phyloP scores from a whole-genome alignment of 768 basidiomycete species.

The Lentinus brumalis region DNA sequence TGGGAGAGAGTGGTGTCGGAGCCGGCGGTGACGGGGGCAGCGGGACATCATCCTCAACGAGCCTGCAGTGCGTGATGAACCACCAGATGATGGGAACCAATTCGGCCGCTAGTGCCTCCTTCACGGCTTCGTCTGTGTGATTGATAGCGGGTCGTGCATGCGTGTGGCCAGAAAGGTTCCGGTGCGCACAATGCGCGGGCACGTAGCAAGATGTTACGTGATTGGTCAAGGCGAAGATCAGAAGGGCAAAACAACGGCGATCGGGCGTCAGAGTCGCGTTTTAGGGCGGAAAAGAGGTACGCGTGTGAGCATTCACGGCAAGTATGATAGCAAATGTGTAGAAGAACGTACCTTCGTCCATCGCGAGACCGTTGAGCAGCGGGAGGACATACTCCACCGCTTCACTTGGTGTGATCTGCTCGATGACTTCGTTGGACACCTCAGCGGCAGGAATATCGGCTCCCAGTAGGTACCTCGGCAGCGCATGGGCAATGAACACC shows the following conservation, averaged over 20 bases:
- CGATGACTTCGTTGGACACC: conserved; percentile 18
- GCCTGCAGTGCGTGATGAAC: conserved; percentile 63
- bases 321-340: background rate
- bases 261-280: conserved; percentile 6
- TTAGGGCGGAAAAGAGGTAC: conserved; percentile 2
- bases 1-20: conserved; percentile 2
- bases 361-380: conserved; percentile 80
- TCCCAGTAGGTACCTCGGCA: conserved; percentile 73
- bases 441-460: conserved; percentile 12
- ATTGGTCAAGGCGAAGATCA: conserved; percentile 12
- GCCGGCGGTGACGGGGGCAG: conserved; percentile 14
- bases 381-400: conserved; percentile 93
- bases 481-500: conserved; percentile 81
- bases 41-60: conserved; percentile 29
- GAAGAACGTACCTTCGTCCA: conserved; percentile 71
- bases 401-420: conserved; percentile 77
- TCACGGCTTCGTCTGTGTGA: conserved; percentile 75
- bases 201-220: conserved; percentile 1
- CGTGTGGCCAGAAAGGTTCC: conserved; percentile 5
- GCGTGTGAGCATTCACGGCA: conserved; percentile 12
- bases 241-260: background rate
- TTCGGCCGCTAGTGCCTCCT: conserved; percentile 82
- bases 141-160: conserved; percentile 1
- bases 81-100: conserved; percentile 88
- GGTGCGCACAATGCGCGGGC: conserved; percentile 6